phyloP scores from a whole-genome alignment of 2,329 filamentous ascomycete species.

The Emydomyces testavorans region DNA sequence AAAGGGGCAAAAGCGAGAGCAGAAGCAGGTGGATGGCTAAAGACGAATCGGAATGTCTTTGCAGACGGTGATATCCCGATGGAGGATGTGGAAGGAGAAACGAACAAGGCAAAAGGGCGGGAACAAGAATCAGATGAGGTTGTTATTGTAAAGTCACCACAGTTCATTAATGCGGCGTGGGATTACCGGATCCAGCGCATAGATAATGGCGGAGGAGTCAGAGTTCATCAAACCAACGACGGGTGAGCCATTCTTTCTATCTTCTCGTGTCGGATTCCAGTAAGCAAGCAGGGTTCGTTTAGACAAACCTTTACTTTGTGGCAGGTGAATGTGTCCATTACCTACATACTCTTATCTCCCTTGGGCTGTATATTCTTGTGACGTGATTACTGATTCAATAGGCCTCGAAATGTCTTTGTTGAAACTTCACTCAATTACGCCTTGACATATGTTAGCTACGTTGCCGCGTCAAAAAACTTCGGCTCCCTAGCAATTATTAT shows the following conservation, averaged over 20 bases:
- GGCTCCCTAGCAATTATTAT: constrained; percentile 67
- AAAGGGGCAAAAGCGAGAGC: constrained; percentile 15
- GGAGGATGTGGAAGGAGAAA: background rate
- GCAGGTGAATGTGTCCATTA: too few relatives aligned
- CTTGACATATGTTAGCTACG: constrained; percentile 60
- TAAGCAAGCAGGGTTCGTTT: too few relatives aligned
- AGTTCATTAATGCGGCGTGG: constrained; percentile 82
- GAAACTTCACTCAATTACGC: constrained; percentile 83
- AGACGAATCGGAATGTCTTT: background rate
- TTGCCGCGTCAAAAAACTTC: constrained; percentile 44
- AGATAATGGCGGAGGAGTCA: constrained; percentile 63
- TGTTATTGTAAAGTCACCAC: constrained; percentile 80
- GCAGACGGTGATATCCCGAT: background rate
- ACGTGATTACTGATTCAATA: constrained; percentile 17
- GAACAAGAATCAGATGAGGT: constrained; percentile 40
- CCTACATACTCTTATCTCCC: constrained; percentile 31
- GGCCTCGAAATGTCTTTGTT: constrained; percentile 69
- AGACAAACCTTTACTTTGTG: too few relatives aligned
- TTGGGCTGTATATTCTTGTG: constrained; percentile 10
- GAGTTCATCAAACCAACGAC: constrained; percentile 53
- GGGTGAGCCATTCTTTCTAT: constrained; percentile 55
- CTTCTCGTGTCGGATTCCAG: too few relatives aligned
- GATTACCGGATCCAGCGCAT: constrained; percentile 66
- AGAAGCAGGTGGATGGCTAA: constrained; percentile 12
- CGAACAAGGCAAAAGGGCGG: background rate